A percentile compares a stretch with the other conserved stretches of the same genome.
These are phyloP conservation scores for Crataegus laevigata DNA, from an alignment of 306 rosid species.

Conservation along the genomic window DNA sequence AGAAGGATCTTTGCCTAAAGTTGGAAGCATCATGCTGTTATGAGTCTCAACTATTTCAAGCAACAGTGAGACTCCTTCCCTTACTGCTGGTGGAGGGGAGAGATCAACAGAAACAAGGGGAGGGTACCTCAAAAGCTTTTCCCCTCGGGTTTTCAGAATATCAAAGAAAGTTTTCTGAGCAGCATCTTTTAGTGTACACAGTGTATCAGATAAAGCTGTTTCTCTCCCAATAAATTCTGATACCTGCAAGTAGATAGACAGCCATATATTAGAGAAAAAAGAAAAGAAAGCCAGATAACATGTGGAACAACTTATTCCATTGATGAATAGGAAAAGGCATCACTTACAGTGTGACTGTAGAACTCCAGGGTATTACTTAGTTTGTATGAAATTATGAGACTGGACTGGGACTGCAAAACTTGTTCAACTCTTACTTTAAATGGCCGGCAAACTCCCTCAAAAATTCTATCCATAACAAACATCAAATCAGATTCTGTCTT, in stretches of 20 bases:
- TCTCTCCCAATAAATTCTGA: slow-evolving; percentile 91
- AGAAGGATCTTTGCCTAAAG: slow-evolving; percentile 66
- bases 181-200: slow-evolving; percentile 81
- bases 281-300: background rate
- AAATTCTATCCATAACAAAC: slow-evolving; percentile 94
- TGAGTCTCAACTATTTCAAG: slow-evolving; percentile 84
- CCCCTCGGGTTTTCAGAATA: slow-evolving; percentile 81
- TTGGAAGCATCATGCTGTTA: slow-evolving; percentile 79
- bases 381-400: slow-evolving; percentile 81
- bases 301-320: background rate
- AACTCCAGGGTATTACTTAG: slow-evolving; percentile 89
- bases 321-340: background rate
- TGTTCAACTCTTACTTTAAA: slow-evolving; percentile 97
- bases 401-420: slow-evolving; percentile 93
- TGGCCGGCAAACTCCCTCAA: slow-evolving; percentile 98
- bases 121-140: slow-evolving; percentile 89
- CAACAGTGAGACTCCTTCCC: slow-evolving; percentile 89
- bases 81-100: slow-evolving; percentile 92
- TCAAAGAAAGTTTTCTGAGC: slow-evolving; percentile 92
- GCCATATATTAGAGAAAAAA: background rate
- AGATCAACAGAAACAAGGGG: slow-evolving; percentile 92
- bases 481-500: slow-evolving; percentile 67
- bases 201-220: slow-evolving; percentile 77
- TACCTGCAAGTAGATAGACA: slow-evolving; percentile 41
- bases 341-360: slow-evolving; percentile 87